Evolutionary conservation across 257 asterid species (phyloP).

Genomic region (Solanum bukasovii): DNA sequence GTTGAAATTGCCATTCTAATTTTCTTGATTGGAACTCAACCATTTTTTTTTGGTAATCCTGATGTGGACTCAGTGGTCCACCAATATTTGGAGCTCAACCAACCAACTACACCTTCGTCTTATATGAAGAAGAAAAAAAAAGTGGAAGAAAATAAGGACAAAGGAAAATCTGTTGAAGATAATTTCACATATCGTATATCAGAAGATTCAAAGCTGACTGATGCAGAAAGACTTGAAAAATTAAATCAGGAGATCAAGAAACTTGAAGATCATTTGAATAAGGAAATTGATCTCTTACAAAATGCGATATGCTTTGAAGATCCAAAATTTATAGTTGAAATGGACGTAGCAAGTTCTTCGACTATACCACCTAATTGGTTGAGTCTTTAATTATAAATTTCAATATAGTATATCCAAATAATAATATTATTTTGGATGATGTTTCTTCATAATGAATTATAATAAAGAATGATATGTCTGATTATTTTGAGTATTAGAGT

Average conservation of each 20-base stretch:
- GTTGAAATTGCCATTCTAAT: neutral
- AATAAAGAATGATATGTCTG: neutral
- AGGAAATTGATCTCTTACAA: neutral
- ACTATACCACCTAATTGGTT: neutral
- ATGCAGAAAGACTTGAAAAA: neutral
- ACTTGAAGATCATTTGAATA: neutral
- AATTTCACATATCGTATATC: neutral
- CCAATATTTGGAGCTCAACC: neutral
- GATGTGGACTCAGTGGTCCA: neutral
- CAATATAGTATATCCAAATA: neutral
- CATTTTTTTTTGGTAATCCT: neutral
- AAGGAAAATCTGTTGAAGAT: neutral
- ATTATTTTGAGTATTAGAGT: neutral
- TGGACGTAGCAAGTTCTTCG: neutral
- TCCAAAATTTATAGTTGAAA: neutral
- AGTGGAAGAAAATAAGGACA: too few relatives aligned
- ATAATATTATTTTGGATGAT: neutral
- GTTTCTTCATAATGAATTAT: neutral
- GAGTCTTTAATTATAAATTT: neutral
- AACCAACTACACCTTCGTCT: neutral
- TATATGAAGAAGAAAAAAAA: neutral
- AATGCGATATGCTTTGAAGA: neutral
- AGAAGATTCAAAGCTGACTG: neutral
- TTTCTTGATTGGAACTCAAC: neutral
- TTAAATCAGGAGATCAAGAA: neutral